Conservation (phyloP, 169 alveolate species). For the Theileria sp. region DNA sequence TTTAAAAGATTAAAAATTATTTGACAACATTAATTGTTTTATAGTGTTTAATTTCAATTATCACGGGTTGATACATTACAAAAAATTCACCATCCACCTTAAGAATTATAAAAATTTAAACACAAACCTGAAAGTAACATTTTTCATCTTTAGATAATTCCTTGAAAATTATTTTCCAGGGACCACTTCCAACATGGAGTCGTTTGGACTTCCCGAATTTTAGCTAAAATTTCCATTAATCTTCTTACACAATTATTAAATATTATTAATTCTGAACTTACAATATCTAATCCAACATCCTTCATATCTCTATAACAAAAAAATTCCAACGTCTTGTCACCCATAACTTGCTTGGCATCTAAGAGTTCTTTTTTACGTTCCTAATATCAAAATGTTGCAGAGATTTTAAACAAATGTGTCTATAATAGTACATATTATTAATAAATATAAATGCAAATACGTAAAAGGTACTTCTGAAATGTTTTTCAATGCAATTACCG, state of each 20-base stretch:
- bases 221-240: conserved; percentile 53
- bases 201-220: conserved; percentile 69
- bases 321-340: conserved; percentile 72
- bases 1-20: conserved; percentile 7
- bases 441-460: conserved; percentile 1
- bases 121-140: conserved; percentile 60
- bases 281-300: conserved; percentile 54
- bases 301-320: conserved; percentile 23
- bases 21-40: conserved; percentile 35
- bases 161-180: conserved; percentile 78
- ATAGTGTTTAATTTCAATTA: conserved; percentile 51
- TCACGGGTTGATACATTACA: conserved; percentile 56
- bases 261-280: conserved; percentile 47
- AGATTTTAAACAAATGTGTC: not conserved
- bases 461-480: conserved; percentile 23
- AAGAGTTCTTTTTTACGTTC: conserved; percentile 16
- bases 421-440: conserved; percentile 22
- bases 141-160: conserved; percentile 57
- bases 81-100: conserved; percentile 68
- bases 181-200: conserved; percentile 79
- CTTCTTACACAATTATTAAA: conserved; percentile 22
- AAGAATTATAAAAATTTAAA: not conserved
- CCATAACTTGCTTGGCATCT: conserved; percentile 64
- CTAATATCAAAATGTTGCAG: not conserved
- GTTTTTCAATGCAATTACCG: conserved; percentile 55